Conservation (phyloP, 1,139 yeast genomes). For the Yamadazyma jaroonii region DNA sequence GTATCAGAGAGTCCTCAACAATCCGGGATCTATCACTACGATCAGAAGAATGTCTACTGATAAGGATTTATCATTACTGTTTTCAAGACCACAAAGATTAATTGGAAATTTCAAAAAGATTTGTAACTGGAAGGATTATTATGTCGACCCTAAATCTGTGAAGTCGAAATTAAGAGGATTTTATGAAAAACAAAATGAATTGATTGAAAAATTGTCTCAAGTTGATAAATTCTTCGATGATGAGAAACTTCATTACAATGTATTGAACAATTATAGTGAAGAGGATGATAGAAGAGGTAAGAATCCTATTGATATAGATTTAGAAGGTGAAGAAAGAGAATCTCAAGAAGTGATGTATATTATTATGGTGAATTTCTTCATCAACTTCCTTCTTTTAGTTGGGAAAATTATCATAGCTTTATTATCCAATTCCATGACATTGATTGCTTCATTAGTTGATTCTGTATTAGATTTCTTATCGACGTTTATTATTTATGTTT, state of each 20-base stretch:
- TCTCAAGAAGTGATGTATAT: constrained; percentile 52
- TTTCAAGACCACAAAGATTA: constrained; percentile 47
- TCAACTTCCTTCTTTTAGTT: constrained; percentile 56
- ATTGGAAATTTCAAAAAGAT: constrained; percentile 52
- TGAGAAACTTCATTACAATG: constrained; percentile 59
- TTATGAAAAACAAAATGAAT: constrained; percentile 54
- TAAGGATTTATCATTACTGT: constrained; percentile 4
- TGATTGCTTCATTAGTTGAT: constrained; percentile 76
- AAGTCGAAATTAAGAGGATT: constrained; percentile 23
- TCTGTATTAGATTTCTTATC: constrained; percentile 73
- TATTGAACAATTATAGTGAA: constrained; percentile 54
- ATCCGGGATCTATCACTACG: constrained; percentile 8
- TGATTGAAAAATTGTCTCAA: constrained; percentile 55
- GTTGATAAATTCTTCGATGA: constrained; percentile 70
- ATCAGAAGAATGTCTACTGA: constrained; percentile 8
- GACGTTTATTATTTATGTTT: constrained; percentile 66
- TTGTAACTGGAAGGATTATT: constrained; percentile 46
- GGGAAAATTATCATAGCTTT: constrained; percentile 66
- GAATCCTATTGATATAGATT: constrained; percentile 25
- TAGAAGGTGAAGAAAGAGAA: constrained; percentile 36
- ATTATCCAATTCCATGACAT: constrained; percentile 67
- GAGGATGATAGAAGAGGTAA: constrained; percentile 14
- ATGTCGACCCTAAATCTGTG: constrained; percentile 21
- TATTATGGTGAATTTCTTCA: constrained; percentile 59
- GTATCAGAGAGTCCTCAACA: constrained; percentile 4